phyloP scores from a whole-genome alignment of 495 filamentous ascomycete species.

The Neurospora sp. region DNA sequence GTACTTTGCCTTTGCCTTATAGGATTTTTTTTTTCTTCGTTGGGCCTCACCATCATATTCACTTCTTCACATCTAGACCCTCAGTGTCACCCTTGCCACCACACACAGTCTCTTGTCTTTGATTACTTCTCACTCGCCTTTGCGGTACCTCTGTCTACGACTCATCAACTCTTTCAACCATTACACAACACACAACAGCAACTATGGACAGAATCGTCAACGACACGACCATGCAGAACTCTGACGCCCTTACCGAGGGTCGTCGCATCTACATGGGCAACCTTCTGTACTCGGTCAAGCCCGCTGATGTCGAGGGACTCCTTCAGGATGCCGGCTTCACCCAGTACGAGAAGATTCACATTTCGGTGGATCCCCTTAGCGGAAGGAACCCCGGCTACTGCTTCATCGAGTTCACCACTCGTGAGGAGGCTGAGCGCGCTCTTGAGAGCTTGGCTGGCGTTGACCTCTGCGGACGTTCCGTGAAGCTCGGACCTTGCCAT shows the following conservation, averaged over 20 bases:
- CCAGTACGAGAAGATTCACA: slow-evolving; percentile 48
- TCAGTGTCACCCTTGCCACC: background rate
- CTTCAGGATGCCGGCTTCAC: slow-evolving; percentile 38
- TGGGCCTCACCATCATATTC: background rate
- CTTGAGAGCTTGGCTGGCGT: slow-evolving; percentile 45
- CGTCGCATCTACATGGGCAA: slow-evolving; percentile 58
- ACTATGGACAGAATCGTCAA: background rate
- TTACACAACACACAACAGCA: background rate
- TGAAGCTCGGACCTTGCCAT: slow-evolving; percentile 54
- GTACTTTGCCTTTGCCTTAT: background rate
- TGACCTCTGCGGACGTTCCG: slow-evolving; percentile 41
- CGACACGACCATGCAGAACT: background rate
- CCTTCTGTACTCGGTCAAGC: slow-evolving; percentile 53
- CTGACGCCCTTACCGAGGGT: slow-evolving; percentile 37
- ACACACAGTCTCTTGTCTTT: background rate
- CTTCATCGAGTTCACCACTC: slow-evolving; percentile 52
- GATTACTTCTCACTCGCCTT: background rate
- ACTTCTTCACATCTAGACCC: background rate
- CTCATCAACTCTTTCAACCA: background rate
- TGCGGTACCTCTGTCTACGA: background rate
- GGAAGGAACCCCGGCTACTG: slow-evolving; percentile 63
- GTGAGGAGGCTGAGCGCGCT: slow-evolving; percentile 46
- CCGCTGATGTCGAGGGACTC: slow-evolving; percentile 49
- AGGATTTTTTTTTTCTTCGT: background rate
- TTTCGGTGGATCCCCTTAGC: slow-evolving; percentile 57